Evolutionary conservation across 345 rosid genomes (phyloP).

Genomic region (Bruguiera parviflora): DNA sequence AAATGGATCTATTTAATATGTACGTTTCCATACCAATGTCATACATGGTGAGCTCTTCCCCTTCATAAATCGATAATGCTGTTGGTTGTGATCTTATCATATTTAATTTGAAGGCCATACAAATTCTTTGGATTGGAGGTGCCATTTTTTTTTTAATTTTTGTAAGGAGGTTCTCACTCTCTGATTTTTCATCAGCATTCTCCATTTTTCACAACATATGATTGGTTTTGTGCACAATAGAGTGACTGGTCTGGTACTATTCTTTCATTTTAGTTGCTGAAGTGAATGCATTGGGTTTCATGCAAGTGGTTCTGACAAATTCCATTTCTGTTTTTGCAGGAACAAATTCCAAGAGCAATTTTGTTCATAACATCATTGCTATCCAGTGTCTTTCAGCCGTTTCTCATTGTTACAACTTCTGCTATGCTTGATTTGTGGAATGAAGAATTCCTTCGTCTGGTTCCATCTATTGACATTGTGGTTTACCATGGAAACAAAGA

Average conservation of each 20-base stretch:
- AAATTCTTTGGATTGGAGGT: no score
- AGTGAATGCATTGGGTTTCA: background rate
- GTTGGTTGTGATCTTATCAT: no score
- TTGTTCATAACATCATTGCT: constrained; percentile 34
- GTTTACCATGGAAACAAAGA: constrained; percentile 41
- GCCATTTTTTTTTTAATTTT: no score
- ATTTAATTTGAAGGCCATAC: no score
- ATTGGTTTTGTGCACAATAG: background rate
- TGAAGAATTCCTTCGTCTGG: constrained; percentile 35
- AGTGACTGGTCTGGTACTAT: background rate
- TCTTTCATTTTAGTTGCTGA: constrained; percentile 8
- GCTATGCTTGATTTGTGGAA: constrained; percentile 43
- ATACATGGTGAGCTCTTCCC: no score
- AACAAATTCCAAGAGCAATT: constrained; percentile 37
- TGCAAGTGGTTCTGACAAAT: constrained; percentile 3
- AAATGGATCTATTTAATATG: background rate
- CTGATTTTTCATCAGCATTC: no score
- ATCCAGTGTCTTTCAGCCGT: constrained; percentile 31
- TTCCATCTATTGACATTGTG: constrained; percentile 39
- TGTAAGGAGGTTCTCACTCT: no score
- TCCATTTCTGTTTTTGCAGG: constrained; percentile 38
- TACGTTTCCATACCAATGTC: background rate
- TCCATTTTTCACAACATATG: background rate
- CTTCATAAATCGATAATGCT: no score
- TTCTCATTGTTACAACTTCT: constrained; percentile 46